These are phyloP conservation scores for Phanerochaete sordida DNA, from an alignment of 768 basidiomycete species.

Conservation along the genomic window DNA sequence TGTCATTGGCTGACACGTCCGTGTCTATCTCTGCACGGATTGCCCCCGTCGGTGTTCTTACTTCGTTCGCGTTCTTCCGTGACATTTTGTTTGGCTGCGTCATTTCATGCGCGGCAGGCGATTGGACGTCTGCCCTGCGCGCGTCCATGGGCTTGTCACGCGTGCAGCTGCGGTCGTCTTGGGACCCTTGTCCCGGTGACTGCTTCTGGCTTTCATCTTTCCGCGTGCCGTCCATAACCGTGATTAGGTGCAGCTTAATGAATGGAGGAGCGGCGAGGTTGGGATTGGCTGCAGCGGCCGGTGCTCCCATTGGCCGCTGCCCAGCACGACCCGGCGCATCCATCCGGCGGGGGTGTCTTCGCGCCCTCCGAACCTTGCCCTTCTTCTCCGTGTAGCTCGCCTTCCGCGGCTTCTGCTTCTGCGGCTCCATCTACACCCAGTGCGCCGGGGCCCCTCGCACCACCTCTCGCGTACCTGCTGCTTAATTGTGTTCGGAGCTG, in stretches of 20 bases:
- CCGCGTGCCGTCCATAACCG: not conserved
- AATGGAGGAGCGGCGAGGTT: not conserved
- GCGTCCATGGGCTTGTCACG: not conserved
- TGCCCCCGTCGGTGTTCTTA: not conserved
- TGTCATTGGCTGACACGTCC: not conserved
- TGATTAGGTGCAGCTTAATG: not conserved
- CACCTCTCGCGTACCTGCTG: not conserved
- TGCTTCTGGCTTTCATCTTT: not conserved
- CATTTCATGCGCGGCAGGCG: not conserved
- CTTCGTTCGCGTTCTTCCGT: not conserved
- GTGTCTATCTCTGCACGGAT: not conserved
- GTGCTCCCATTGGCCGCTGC: not conserved
- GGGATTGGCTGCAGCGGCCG: not conserved
- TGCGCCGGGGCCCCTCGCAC: not conserved
- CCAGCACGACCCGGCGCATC: not conserved
- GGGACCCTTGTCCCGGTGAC: not conserved
- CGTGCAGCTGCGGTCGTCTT: not conserved
- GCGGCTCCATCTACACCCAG: not conserved
- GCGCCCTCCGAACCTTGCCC: not conserved
- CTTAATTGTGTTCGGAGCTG: not conserved
- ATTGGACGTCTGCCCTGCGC: not conserved
- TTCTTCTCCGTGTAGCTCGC: not conserved
- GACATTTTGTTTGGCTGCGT: not conserved
- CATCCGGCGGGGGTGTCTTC: not conserved
- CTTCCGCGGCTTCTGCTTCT: not conserved